Base-by-base conservation (phyloP, 257 asterid species). In the Rauvolfia tetraphylla region DNA sequence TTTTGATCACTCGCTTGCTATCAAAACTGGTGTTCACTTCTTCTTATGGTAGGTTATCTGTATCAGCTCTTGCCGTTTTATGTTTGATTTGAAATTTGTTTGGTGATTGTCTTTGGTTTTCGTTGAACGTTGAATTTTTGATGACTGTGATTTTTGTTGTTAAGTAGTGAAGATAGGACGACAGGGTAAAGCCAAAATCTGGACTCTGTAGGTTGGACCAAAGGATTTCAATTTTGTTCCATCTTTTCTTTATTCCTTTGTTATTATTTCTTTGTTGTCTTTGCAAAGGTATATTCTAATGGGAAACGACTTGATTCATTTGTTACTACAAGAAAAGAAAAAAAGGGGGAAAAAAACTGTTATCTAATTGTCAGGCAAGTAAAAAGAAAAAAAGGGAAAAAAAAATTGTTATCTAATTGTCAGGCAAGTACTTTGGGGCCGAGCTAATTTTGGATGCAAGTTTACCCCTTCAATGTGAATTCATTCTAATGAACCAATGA, bases 1-100 rank as follows among this genome's bases (percentile, higher is more conserved):
- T 68, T 93, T 84, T 79, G 97, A 92, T 87, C 99, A 95, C 85
- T 91, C 99, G 14, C 95, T 95, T 79, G 89, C 96, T 46, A 85
- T 92, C 79, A 95, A 95, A 70, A 68, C 89, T 79, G 98, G 98
- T 18, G 98, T 95, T 41, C 96, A 92, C 84, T 91, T 91, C 88
- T 90, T 89, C 56, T 79, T 92, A 71, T 95, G 99, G 99, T 95
- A 90, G 34, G 83, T 20, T 75, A 57, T 46, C 69, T 79, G 44
- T 75, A n/a, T 62, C 48, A n/a, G 3, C 6, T 33, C 48, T 34
- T 9, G 5, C 66, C 76, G 44, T 31, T 33, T 31, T 3, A 17
- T 74, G 27, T 38, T 29, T 18, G 53, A 25, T 81, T 75, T 53
- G 56, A 51, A 13, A 17, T 12, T 54, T 63, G n/a, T 51, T 34